Base-by-base conservation (phyloP, 2,329 filamentous ascomycete genomes). In the Amauroascus verrucosus region DNA sequence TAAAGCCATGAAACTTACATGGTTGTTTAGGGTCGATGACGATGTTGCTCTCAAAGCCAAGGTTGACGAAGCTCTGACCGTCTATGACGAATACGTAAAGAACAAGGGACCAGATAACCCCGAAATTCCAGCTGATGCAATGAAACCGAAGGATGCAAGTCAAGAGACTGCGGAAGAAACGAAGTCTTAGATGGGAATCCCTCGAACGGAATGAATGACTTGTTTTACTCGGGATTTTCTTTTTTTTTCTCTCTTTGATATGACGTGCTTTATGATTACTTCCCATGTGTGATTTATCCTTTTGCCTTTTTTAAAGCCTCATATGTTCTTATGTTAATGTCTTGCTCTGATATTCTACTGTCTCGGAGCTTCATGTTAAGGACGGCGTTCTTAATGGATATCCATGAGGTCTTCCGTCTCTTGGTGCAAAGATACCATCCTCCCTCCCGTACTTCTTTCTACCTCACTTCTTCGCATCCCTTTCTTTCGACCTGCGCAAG, bases 21-120 rank as follows among this genome's bases (percentile, higher is more conserved):
- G 18, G 52, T 43, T 49, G 48, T 32, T 48, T 60, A 95, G 90
- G 60, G 88, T 95, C 62, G 87, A 91, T 69, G 89, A 97, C 67
- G 89, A 96, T 46, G 75, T 77, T 63, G 87, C 90, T 68, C 85
- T 98, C 56, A 87, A 88, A 70, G 82, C 84, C 71, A 98, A 98
- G 85, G 93, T 98, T 56, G 88, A 95, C 57, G 93, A 98, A 77
- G 93, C 93, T 61, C 85, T 98, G 69, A 87, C 82, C 63, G 93
- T 98, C 64, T 98, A 97, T 71, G 89, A 98, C 67, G 93, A 98
- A 74, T 98, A 98, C 72, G 85, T 97, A 75, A 97, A 97, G 83
- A 82, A 81, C 67, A 88, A 93, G 70, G 69, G 70, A 58, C 7
- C 7, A n/a, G 50, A 46, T 18, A 72, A 75, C 52, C 69, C 67